Conservation (phyloP, 83 land plant genomes). For the Picea abies region DNA sequence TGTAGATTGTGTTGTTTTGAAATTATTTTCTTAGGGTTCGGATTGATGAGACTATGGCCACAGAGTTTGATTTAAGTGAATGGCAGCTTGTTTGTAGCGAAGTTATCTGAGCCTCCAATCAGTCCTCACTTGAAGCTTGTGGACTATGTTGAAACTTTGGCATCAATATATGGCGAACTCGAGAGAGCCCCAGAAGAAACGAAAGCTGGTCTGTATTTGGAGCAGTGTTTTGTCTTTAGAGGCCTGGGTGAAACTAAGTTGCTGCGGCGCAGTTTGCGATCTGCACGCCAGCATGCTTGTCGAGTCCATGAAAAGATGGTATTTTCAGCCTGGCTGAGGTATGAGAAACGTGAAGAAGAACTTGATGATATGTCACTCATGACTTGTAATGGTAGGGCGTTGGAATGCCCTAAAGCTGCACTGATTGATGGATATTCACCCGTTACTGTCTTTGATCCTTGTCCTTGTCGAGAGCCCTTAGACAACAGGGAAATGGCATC, state of each 20-base stretch:
- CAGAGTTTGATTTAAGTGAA: background rate
- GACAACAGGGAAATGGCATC: background rate
- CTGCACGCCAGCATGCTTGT: conserved; percentile 59
- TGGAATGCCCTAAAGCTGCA: conserved; percentile 57
- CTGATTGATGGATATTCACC: conserved; percentile 41
- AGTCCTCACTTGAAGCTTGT: conserved; percentile 74
- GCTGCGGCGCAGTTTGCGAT: conserved; percentile 67
- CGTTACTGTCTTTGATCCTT: conserved; percentile 36
- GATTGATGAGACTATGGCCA: background rate
- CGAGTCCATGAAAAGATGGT: conserved; percentile 61
- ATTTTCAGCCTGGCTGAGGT: conserved; percentile 68
- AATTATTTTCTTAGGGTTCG: background rate
- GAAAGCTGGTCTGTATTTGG: conserved; percentile 48
- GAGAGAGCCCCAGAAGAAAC: conserved; percentile 29
- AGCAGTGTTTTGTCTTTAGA: conserved; percentile 61
- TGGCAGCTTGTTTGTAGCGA: conserved; percentile 42
- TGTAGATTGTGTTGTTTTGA: background rate
- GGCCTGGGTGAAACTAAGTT: conserved; percentile 62
- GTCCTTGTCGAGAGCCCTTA: conserved; percentile 29
- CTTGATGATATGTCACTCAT: conserved; percentile 32
- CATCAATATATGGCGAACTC: conserved; percentile 50
- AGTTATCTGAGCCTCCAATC: conserved; percentile 74
- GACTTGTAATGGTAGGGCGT: conserved; percentile 39
- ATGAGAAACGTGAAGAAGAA: conserved; percentile 78
- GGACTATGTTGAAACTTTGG: conserved; percentile 69